Evolutionary conservation across 768 basidiomycete species (phyloP).

Genomic region (Saitozyma podzolica): DNA sequence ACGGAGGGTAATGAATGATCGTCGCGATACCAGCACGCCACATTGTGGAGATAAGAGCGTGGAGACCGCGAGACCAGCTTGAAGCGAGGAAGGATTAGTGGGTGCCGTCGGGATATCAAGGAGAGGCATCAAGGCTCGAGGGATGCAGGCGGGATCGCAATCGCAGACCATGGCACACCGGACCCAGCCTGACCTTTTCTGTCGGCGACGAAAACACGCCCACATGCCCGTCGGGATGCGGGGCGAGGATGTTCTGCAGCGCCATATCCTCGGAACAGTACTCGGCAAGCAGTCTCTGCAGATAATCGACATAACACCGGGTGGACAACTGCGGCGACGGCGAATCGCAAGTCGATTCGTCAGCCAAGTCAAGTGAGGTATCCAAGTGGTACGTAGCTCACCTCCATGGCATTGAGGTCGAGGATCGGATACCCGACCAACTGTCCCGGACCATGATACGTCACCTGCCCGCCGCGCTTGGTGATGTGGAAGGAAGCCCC

Average conservation of each 20-base stretch:
- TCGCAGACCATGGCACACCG: no score
- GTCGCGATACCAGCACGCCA: not conserved
- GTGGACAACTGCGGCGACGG: slow-evolving; percentile 48
- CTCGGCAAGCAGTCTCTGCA: slow-evolving; percentile 69
- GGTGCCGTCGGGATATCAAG: not conserved
- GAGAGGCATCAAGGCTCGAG: not conserved
- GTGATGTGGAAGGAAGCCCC: slow-evolving; percentile 87
- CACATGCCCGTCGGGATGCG: slow-evolving; percentile 70
- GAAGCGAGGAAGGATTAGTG: not conserved
- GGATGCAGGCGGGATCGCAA: not conserved
- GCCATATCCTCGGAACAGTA: slow-evolving; percentile 66
- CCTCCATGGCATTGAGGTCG: slow-evolving; percentile 77
- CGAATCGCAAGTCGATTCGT: not conserved
- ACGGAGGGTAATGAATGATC: not conserved
- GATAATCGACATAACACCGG: slow-evolving; percentile 70
- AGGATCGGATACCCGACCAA: slow-evolving; percentile 92
- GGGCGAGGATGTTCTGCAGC: slow-evolving; percentile 51
- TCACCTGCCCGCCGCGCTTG: slow-evolving; percentile 85
- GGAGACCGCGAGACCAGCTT: not conserved
- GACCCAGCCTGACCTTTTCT: slow-evolving; percentile 60
- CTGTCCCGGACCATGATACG: slow-evolving; percentile 97
- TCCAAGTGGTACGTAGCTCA: slow-evolving; percentile 47
- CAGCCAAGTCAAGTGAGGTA: not conserved
- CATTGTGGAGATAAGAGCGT: no score
- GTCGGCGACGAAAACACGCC: slow-evolving; percentile 80